Conservation (phyloP, 176 grass and related monocot species). For the Microstegium vimineum region DNA sequence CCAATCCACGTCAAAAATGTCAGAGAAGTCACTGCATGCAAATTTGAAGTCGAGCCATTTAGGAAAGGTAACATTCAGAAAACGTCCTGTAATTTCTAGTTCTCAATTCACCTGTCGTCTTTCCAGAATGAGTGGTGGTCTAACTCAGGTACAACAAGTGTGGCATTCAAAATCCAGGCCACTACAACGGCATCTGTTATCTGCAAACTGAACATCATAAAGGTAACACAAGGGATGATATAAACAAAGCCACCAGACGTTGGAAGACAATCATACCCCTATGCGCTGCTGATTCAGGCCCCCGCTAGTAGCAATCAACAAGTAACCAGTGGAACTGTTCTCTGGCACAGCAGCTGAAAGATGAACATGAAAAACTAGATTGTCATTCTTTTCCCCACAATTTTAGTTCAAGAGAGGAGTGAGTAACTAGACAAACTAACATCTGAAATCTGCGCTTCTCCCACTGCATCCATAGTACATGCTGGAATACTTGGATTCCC, state of each 20-base stretch:
- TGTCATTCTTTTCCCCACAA: neutral
- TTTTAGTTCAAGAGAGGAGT: neutral
- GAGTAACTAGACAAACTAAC: conserved; percentile 37
- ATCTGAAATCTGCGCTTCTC: conserved; percentile 47
- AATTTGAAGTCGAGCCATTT: conserved; percentile 7
- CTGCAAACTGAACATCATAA: conserved; percentile 50
- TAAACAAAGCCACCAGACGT: conserved; percentile 20
- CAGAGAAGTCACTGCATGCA: conserved; percentile 71
- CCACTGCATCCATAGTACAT: conserved; percentile 69
- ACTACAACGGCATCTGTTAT: conserved; percentile 96
- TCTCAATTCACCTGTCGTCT: conserved; percentile 59
- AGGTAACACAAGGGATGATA: conserved; percentile 39
- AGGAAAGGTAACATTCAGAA: neutral
- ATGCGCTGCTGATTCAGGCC: conserved; percentile 91
- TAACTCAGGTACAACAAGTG: conserved; percentile 83
- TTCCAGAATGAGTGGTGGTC: conserved; percentile 94
- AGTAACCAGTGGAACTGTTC: conserved; percentile 79
- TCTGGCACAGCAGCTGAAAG: conserved; percentile 63
- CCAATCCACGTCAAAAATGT: conserved; percentile 91
- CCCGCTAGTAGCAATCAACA: conserved; percentile 90
- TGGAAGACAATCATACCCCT: conserved; percentile 49
- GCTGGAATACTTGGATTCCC: conserved; percentile 75
- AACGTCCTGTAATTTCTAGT: neutral
- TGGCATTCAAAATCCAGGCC: conserved; percentile 89
- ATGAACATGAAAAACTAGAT: conserved; percentile 14